phyloP scores from a whole-genome alignment of 2,329 filamentous ascomycete species.

The Aureobasidium sp. region DNA sequence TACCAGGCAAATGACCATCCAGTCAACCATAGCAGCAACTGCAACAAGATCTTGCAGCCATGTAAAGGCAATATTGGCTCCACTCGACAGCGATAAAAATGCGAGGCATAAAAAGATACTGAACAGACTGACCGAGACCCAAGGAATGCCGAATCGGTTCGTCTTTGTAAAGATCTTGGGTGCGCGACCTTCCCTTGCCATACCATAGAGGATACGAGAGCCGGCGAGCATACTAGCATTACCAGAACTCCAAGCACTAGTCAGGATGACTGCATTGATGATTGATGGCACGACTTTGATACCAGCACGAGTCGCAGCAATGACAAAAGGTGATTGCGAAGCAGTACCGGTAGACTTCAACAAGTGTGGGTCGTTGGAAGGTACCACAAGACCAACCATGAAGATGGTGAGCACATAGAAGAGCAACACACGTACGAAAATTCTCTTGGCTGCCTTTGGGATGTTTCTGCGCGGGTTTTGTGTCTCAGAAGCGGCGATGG shows the following conservation, averaged over 20 bases:
- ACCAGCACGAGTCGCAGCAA: slow-evolving; percentile 40
- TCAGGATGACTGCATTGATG: slow-evolving; percentile 61
- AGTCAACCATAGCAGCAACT: slow-evolving; percentile 20
- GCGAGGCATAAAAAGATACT: slow-evolving; percentile 17
- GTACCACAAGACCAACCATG: slow-evolving; percentile 50
- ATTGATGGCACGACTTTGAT: slow-evolving; percentile 49
- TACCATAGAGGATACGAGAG: slow-evolving; percentile 17
- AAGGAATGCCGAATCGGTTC: slow-evolving; percentile 18
- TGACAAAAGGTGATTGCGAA: slow-evolving; percentile 43
- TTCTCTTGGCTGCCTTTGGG: slow-evolving; percentile 47
- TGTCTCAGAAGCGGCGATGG: slow-evolving; percentile 18
- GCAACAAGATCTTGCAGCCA: slow-evolving; percentile 25
- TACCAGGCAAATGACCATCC: slow-evolving; percentile 21
- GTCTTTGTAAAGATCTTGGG: slow-evolving; percentile 32
- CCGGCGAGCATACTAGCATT: slow-evolving; percentile 33
- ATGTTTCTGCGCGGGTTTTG: slow-evolving; percentile 33
- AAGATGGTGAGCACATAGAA: slow-evolving; percentile 45
- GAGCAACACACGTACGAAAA: slow-evolving; percentile 50
- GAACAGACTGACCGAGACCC: slow-evolving; percentile 15
- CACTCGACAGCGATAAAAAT: slow-evolving; percentile 19
- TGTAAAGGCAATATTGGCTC: slow-evolving; percentile 21
- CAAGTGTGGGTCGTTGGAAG: slow-evolving; percentile 42
- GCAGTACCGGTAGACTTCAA: slow-evolving; percentile 45
- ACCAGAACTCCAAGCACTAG: slow-evolving; percentile 53
- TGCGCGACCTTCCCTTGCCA: slow-evolving; percentile 52